Base-by-base conservation (phyloP, 164 flowering plant genomes). In the Macadamia tetraphylla region DNA sequence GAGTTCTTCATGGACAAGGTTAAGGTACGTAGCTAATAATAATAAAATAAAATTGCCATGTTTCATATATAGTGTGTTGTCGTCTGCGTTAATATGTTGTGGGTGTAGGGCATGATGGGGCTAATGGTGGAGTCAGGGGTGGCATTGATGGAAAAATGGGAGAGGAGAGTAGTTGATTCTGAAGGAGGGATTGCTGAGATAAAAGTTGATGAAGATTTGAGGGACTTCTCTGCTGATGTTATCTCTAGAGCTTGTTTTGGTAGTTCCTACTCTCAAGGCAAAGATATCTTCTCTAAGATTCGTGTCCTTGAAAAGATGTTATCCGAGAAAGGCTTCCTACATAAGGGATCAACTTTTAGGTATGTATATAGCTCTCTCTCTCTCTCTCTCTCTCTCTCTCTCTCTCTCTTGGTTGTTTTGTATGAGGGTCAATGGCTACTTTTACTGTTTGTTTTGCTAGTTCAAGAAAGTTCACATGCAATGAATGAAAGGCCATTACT, bases 1-100 rank as follows among this genome's bases (percentile, higher is more conserved):
- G 72, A 77, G 29, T 74, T 84, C 9, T 75, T 65, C 73, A 66
- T 77, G 68, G 78, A 84, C 32, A 79, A 79, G 59, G 81, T 82
- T 6, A 82, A 82, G 82, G 83, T 80, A 75, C 23, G 23, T 23
- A 23, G 23, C 23, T 23, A 23, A 23, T 23, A 23, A 23, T 23
- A 23, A 23, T 23, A 23, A 23, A 23, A 23, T 0, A 23, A 23
- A 23, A 23, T 23, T 23, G 23, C 23, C 23, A 23, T 23, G 23
- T 23, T 23, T 23, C 23, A 23, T 23, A 23, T 23, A 23, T 23
- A 23, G 23, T 23, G 23, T 23, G 23, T 23, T 43, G 48, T 9
- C 48, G 6, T 43, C 48, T 68, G 48, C 0, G 48, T 43, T 43
- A 43, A 43, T 23, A 43, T 43, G 48, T 43, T 43, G 23, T 43